phyloP scores from a whole-genome alignment of 805 yeast genomes.

The Lachancea sp. region DNA sequence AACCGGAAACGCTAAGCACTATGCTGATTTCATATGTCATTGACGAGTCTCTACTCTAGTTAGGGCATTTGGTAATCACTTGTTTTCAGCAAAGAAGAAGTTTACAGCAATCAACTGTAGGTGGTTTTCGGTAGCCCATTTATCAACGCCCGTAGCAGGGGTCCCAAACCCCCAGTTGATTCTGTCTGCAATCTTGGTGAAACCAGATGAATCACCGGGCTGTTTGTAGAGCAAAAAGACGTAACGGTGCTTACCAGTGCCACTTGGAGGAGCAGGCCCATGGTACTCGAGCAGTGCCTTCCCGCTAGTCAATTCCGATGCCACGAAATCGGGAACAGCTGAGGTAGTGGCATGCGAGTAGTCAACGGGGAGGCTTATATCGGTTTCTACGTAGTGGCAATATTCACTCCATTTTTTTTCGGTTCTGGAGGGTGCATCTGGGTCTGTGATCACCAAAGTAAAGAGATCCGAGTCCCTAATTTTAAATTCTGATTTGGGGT shows the following conservation, averaged over 20 bases:
- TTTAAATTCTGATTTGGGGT: slow-evolving; percentile 31
- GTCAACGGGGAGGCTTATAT: slow-evolving; percentile 26
- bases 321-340: slow-evolving; percentile 36
- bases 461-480: slow-evolving; percentile 41
- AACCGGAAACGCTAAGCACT: no score
- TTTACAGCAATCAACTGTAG: slow-evolving; percentile 66
- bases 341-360: slow-evolving; percentile 9
- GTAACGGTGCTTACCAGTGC: slow-evolving; percentile 83
- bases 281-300: slow-evolving; percentile 47
- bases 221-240: slow-evolving; percentile 72
- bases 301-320: slow-evolving; percentile 35
- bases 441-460: slow-evolving; percentile 79
- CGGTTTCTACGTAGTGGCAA: slow-evolving; percentile 64
- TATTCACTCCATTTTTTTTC: slow-evolving; percentile 88
- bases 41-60: no score
- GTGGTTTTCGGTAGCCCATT: slow-evolving; percentile 62
- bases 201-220: slow-evolving; percentile 25
- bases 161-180: slow-evolving; percentile 74
- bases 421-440: slow-evolving; percentile 82
- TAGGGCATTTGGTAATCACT: slow-evolving; percentile 9
- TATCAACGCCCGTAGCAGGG: slow-evolving; percentile 71
- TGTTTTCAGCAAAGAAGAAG: slow-evolving; percentile 75
- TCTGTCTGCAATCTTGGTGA: slow-evolving; percentile 24
- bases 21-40: no score
- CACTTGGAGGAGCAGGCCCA: slow-evolving; percentile 89